Conservation (phyloP, 192 early-diverging fungal species). For the Linnemannia zychae region DNA sequence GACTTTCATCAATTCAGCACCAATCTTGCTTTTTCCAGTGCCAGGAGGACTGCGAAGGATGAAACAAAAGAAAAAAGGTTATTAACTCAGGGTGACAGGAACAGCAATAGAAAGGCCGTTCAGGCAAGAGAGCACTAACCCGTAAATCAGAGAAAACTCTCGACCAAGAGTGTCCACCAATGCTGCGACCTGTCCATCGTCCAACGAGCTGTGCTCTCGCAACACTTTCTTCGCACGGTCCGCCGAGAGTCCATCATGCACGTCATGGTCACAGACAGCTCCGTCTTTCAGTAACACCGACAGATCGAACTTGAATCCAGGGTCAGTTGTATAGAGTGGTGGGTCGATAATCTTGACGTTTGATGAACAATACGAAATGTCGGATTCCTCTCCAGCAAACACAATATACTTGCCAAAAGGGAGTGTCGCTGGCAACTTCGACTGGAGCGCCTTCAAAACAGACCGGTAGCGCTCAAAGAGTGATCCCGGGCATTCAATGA, state of each 20-base stretch:
- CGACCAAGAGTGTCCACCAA: slow-evolving; percentile 55
- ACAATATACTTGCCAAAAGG: slow-evolving; percentile 55
- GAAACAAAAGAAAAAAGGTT: neutral
- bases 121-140: slow-evolving; percentile 22
- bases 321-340: slow-evolving; percentile 42
- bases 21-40: slow-evolving; percentile 63
- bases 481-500: slow-evolving; percentile 37
- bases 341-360: neutral
- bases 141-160: slow-evolving; percentile 66
- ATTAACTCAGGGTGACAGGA: no score
- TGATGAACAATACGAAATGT: neutral
- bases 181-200: slow-evolving; percentile 60
- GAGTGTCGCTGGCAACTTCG: neutral
- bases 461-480: slow-evolving; percentile 35
- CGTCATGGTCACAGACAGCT: neutral
- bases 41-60: slow-evolving; percentile 57
- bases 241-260: neutral
- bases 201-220: slow-evolving; percentile 25
- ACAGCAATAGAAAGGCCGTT: no score
- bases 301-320: slow-evolving; percentile 30
- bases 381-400: neutral
- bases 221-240: neutral
- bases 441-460: slow-evolving; percentile 34
- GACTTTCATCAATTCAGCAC: slow-evolving; percentile 58
- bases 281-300: slow-evolving; percentile 20